These are phyloP conservation scores for Euclidium syriacum DNA, from an alignment of 345 rosid genomes.

Conservation along the genomic window DNA sequence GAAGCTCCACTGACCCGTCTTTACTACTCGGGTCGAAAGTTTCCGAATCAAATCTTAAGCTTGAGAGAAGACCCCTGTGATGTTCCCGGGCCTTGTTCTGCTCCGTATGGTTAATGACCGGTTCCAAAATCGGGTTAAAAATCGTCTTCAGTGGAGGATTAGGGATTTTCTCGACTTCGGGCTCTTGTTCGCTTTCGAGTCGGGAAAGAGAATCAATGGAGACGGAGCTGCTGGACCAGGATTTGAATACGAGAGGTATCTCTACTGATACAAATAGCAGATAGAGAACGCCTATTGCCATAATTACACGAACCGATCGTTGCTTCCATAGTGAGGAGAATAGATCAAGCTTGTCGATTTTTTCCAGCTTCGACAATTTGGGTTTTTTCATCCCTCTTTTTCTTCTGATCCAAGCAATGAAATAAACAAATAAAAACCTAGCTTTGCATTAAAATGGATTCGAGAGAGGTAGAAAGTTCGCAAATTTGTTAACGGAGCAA, in stretches of 20 bases:
- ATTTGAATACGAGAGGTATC: slow-evolving; percentile 67
- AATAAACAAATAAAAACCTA: not conserved
- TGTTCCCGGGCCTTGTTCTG: slow-evolving; percentile 13
- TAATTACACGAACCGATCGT: slow-evolving; percentile 62
- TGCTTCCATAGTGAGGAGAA: slow-evolving; percentile 49
- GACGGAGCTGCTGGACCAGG: slow-evolving; percentile 40
- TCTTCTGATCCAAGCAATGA: slow-evolving; percentile 29
- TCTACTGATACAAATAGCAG: slow-evolving; percentile 59
- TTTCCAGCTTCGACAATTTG: slow-evolving; percentile 39
- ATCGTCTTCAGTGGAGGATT: slow-evolving; percentile 44
- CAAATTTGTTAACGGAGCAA: not conserved
- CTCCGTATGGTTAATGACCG: slow-evolving; percentile 21
- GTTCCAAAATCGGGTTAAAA: slow-evolving; percentile 36
- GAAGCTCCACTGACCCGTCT: slow-evolving; percentile 72
- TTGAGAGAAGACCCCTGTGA: slow-evolving; percentile 45
- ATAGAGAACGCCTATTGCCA: slow-evolving; percentile 51
- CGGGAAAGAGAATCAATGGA: slow-evolving; percentile 47
- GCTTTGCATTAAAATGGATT: not conserved
- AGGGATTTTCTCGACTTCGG: slow-evolving; percentile 41
- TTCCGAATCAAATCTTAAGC: slow-evolving; percentile 47
- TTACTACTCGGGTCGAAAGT: slow-evolving; percentile 47
- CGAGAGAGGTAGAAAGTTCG: not conserved
- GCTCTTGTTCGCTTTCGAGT: slow-evolving; percentile 37
- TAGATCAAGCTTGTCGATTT: slow-evolving; percentile 39
- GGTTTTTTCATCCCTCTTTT: slow-evolving; percentile 49